Evolutionary conservation across 768 basidiomycete genomes (phyloP).

Genomic region (Kwoniella sp.): DNA sequence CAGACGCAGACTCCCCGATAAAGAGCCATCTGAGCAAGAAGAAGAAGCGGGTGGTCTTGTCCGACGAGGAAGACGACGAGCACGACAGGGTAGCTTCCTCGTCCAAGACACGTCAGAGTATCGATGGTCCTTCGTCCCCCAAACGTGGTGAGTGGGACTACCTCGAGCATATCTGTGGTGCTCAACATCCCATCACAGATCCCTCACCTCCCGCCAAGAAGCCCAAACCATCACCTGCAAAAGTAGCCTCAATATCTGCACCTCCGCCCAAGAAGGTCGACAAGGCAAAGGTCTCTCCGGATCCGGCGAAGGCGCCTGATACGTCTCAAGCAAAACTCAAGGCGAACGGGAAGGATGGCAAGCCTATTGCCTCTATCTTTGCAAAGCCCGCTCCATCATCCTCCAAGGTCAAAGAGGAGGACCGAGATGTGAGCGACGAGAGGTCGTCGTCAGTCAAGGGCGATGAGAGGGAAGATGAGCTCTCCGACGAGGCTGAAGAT

Average conservation of each 20-base stretch:
- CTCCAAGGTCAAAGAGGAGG: conserved; percentile 16
- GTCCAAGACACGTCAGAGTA: no score
- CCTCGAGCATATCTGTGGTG: not conserved
- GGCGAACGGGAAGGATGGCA: conserved; percentile 17
- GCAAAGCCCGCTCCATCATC: conserved; percentile 23
- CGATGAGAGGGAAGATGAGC: conserved; percentile 49
- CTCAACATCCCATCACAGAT: conserved; percentile 1
- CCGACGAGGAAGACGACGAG: conserved; percentile 31
- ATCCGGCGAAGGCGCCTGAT: conserved; percentile 1
- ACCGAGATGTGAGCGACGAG: conserved; percentile 10
- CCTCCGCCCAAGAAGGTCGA: conserved; percentile 18
- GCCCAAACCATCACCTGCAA: conserved; percentile 18
- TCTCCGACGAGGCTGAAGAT: conserved; percentile 48
- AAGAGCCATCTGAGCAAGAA: conserved; percentile 12
- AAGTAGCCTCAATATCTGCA: conserved; percentile 27
- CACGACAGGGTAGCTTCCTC: no score
- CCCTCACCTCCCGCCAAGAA: conserved; percentile 36
- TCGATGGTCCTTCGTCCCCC: not conserved
- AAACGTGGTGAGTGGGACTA: not conserved
- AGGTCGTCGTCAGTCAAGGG: conserved; percentile 39
- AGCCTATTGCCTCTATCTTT: conserved; percentile 43
- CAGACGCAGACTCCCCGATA: conserved; percentile 21
- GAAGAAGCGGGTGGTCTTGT: conserved; percentile 38
- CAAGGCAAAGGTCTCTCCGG: conserved; percentile 1
- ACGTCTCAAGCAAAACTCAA: conserved; percentile 2